These are phyloP conservation scores for Solanum verrucosum DNA, from an alignment of 257 asterid species.

Conservation along the genomic window DNA sequence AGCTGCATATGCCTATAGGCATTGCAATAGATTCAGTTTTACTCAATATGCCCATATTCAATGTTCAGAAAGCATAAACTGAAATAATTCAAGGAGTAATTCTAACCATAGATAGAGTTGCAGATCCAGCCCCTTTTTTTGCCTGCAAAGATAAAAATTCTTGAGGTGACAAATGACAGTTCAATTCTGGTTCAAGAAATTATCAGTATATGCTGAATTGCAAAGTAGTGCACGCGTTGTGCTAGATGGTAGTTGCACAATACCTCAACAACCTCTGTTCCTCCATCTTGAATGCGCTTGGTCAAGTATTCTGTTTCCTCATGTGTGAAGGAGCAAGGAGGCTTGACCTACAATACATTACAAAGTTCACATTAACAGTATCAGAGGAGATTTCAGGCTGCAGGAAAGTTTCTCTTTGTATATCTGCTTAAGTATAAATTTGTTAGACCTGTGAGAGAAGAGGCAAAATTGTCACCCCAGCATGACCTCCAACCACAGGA, in stretches of 20 bases:
- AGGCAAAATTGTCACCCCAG: conserved; percentile 94
- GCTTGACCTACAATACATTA: conserved; percentile 46
- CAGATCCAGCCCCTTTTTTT: conserved; percentile 97
- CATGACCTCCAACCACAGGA: conserved; percentile 97
- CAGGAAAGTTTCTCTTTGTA: background rate
- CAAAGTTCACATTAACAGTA: background rate
- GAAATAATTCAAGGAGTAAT: background rate
- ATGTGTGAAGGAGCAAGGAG: conserved; percentile 67
- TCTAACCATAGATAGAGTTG: conserved; percentile 90
- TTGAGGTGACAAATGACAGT: background rate
- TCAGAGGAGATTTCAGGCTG: background rate
- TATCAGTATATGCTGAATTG: background rate
- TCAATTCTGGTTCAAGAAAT: background rate
- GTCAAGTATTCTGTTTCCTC: conserved; percentile 74
- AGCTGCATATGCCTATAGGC: conserved; percentile 85
- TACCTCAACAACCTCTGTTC: conserved; percentile 99
- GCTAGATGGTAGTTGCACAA: background rate
- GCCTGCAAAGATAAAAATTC: conserved; percentile 46
- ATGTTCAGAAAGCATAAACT: background rate
- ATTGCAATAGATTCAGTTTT: background rate
- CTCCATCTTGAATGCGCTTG: conserved; percentile 94
- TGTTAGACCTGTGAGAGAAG: conserved; percentile 80
- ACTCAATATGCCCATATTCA: background rate
- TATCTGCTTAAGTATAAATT: background rate
- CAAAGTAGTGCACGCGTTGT: background rate